These are phyloP conservation scores for Clonostachys rhizophaga DNA, from an alignment of 2,329 filamentous ascomycete species.

Conservation along the genomic window DNA sequence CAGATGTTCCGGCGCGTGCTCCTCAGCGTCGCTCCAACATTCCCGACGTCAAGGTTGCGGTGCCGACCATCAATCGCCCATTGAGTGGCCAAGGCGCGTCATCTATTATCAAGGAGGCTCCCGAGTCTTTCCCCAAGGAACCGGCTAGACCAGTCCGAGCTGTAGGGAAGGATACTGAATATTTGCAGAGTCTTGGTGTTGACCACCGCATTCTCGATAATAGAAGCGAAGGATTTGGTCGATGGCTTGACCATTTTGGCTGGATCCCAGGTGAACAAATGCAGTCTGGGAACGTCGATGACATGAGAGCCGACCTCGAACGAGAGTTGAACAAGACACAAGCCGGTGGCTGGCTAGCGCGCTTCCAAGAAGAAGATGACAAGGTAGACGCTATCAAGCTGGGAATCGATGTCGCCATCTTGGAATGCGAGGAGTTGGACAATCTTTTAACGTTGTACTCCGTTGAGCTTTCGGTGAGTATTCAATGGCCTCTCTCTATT, in stretches of 20 bases:
- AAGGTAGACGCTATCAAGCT: constrained; percentile 81
- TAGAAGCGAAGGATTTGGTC: constrained; percentile 74
- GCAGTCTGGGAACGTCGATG: constrained; percentile 70
- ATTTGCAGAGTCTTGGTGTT: constrained; percentile 72
- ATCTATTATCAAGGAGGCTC: background rate
- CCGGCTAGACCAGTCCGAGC: constrained; percentile 56
- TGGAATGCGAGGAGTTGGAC: constrained; percentile 94
- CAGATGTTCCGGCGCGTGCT: constrained; percentile 16
- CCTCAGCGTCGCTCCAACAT: constrained; percentile 29
- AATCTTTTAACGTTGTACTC: constrained; percentile 91
- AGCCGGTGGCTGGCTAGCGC: constrained; percentile 86
- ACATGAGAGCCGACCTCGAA: constrained; percentile 77
- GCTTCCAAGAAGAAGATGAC: constrained; percentile 82
- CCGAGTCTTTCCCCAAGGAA: constrained; percentile 28
- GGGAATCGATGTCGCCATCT: constrained; percentile 84
- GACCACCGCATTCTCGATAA: constrained; percentile 73
- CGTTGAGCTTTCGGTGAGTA: constrained; percentile 81
- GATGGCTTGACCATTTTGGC: constrained; percentile 79
- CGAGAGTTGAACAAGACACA: constrained; percentile 87
- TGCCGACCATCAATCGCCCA: constrained; percentile 34
- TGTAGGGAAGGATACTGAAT: constrained; percentile 72
- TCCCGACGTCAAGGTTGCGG: constrained; percentile 55
- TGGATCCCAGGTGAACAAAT: constrained; percentile 77
- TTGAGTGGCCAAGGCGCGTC: constrained; percentile 25
- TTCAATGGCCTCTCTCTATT: background rate